Base-by-base conservation (phyloP, 352 stramenopile species). In the Phytophthora meadii region DNA sequence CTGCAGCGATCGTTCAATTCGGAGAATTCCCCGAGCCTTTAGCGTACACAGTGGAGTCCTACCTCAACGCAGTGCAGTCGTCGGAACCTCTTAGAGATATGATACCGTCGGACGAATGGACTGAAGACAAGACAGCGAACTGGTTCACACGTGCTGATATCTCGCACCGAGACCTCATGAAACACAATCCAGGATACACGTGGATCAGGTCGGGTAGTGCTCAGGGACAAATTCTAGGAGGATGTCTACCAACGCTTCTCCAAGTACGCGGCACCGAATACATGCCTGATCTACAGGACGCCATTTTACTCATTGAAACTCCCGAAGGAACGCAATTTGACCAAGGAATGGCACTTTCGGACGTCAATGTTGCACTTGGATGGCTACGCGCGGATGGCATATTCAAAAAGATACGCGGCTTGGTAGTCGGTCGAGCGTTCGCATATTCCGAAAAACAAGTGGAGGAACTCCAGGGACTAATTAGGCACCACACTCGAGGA, bases 61-160 rank as follows among this genome's bases (percentile, higher is more conserved):
- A 87, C 34, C 76, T 52, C 46, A 72, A 56, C 14, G 72, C 74
- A 5, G 45, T 83, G 12, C 37, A 62, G 27, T 62, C 46, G 3
- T n/a, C 45, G 3, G 7, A 74, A 17, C 67, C 78, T 4, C 58
- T 87, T 14, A 76, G 80, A 0, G 24, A 53, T 0, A 52, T 89
- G 28, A 10, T 27, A 8, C 62, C 80, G 8, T 91, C 80, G 3
- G 37, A 25, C 0, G 74, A 88, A 42, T 91, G 79, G 80, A 83
- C 71, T 1, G 76, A 89, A 45, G 79, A 91, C 68, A 88, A 87
- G 59, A 86, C 78, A 4, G 68, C 74, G 2, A 84, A 91, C 68
- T 91, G 82, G 81, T 53, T 85, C 27, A 81, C 70, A 0, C 60
- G 69, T 11, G 66, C 62, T 1, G 82, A 91, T 34, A 76, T 82